These are phyloP conservation scores for Zygoascus hellenicus DNA, from an alignment of 1,139 yeast genomes.

Conservation along the genomic window DNA sequence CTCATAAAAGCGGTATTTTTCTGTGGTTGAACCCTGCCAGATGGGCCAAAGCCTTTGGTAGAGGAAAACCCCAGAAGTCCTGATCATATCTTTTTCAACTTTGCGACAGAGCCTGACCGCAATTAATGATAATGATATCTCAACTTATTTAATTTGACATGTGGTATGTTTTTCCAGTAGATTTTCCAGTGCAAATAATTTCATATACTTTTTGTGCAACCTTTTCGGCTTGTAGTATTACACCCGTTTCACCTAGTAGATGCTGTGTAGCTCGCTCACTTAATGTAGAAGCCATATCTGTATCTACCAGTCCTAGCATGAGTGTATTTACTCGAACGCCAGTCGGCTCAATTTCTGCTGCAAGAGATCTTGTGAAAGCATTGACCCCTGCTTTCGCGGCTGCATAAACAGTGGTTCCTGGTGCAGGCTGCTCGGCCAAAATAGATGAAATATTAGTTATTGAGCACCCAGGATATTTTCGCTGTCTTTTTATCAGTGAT, in stretches of 20 bases:
- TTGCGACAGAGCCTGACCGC: no score
- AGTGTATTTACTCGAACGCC: conserved; percentile 57
- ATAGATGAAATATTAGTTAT: conserved; percentile 72
- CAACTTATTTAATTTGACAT: no score
- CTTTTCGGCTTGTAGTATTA: not conserved
- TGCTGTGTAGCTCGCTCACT: not conserved
- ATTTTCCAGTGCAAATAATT: no score
- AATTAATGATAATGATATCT: no score
- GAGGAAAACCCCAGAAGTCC: no score
- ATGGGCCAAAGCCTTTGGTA: not conserved
- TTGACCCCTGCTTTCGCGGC: conserved; percentile 72
- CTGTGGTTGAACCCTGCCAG: conserved; percentile 12
- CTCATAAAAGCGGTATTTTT: conserved; percentile 33
- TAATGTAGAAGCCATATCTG: conserved; percentile 49
- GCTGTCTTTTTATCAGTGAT: conserved; percentile 45
- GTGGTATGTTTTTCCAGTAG: no score
- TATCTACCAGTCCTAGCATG: conserved; percentile 72
- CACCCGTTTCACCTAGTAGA: not conserved
- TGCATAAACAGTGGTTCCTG: conserved; percentile 72
- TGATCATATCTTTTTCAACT: no score
- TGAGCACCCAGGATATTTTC: conserved; percentile 27
- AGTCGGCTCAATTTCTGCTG: conserved; percentile 51
- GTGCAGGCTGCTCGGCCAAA: conserved; percentile 44
- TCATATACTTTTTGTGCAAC: not conserved
- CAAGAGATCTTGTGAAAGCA: conserved; percentile 60